Base-by-base conservation (phyloP, 768 basidiomycete species). In the Hebeloma cylindrosporum region DNA sequence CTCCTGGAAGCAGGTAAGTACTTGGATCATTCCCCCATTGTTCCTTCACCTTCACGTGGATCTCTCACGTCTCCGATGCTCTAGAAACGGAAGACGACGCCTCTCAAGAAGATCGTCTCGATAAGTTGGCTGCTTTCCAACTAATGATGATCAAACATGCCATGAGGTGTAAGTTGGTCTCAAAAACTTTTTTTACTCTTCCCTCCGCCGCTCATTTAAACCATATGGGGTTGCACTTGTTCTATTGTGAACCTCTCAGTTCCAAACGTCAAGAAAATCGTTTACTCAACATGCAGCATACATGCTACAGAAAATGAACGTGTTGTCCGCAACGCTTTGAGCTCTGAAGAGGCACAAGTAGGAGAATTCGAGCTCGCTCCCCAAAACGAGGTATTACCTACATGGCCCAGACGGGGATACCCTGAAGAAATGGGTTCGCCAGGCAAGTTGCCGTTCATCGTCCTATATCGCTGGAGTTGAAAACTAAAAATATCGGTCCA, bases 241-340 rank as follows among this genome's bases (percentile, higher is more conserved):
- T 48, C 50, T 61, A n/a, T n/a, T n/a, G n/a, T n/a, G n/a, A n/a
- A n/a, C n/a, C n/a, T n/a, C n/a, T n/a, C n/a, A 95, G 93, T 94
- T 64, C 84, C 90, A 1, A 72, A 73, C 29, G 88, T 83, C 26
- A 66, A 74, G 46, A 82, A 79, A 55, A 91, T 99, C 56, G 93
- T 93, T 20, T 98, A 99, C 65, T 98, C 94, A 17, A 99, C 96
- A n/a, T 99, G 95, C 61, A 96, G 93, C 51, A 73, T 96, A 35
- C 86, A 97, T 64, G 79, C 88, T 10, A 78, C 77, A 30, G 96
- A 99, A 60, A 94, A 99, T 64, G 96, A 99, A 62, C 82, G 82
- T 47, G 96, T 98, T 44, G 89, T 97, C 7, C 70, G 78, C 5
- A 71, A 79, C 42, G 85, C 85, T 3, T 73, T 98, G 33, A 69